Percentiles rank a stretch among this genome's conserved stretches.
Conservation (phyloP, 179 eudicot species). For the Nepenthes alata region DNA sequence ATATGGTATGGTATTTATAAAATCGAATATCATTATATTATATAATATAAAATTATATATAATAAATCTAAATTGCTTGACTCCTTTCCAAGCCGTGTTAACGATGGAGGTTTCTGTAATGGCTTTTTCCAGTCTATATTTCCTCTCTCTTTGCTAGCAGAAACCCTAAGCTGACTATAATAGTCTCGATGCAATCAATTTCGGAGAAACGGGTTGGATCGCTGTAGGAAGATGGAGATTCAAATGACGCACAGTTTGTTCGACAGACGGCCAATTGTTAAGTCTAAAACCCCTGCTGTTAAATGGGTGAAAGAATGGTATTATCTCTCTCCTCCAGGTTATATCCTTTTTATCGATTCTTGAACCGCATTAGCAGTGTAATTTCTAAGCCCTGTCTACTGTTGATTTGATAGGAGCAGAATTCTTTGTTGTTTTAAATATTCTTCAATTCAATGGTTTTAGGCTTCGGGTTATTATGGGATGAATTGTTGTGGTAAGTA, state of each 20-base stretch:
- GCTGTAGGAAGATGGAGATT: constrained; percentile 19
- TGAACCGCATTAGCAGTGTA: not conserved
- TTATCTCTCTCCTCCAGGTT: not conserved
- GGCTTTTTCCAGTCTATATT: no score
- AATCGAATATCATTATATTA: no score
- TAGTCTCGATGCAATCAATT: no score
- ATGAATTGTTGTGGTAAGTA: not conserved
- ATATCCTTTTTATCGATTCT: not conserved
- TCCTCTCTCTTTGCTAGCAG: no score
- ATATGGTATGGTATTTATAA: no score
- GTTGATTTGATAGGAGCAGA: not conserved
- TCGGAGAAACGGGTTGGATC: no score
- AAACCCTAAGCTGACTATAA: no score
- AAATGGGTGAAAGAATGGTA: constrained; percentile 42
- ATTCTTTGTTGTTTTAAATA: not conserved
- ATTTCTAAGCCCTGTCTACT: not conserved
- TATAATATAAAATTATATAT: no score
- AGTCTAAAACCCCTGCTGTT: constrained; percentile 31
- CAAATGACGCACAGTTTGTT: constrained; percentile 25
- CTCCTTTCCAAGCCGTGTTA: no score
- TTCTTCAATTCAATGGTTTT: not conserved
- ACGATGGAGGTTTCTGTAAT: no score
- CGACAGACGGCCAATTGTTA: constrained; percentile 28
- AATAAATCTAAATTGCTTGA: no score
- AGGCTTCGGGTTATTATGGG: not conserved